Evolutionary conservation across 31 red algal species (phyloP), one percentile per base, ranked within the genome.

Genomic region (Endocladia muricata): DNA sequence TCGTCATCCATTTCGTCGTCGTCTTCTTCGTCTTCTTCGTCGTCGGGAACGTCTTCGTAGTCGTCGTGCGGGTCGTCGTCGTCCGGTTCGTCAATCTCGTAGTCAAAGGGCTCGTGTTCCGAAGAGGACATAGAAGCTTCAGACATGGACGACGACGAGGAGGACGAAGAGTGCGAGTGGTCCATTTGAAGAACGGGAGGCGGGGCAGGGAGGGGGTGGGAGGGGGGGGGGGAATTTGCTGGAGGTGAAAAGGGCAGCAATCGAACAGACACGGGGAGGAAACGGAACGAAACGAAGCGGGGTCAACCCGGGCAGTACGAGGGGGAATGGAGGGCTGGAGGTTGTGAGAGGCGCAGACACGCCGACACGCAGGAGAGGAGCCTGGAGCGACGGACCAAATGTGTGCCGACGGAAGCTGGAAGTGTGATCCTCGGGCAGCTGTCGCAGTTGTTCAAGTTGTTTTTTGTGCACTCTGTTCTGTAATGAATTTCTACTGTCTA

Each of bases 1-100:
- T 67, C 61, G 61, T 67, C 61, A 33, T 67, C 61, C 39, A 36
- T 34, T 25, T 78, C 74, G 17, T 70, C 57, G 32, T 65, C 77
- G 32, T 68, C 77, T 39, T 81, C 77, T 21, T 81, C 77, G 3
- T 70, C 63, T 13, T 66, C 77, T 7, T 66, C 68, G 23, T 38
- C 77, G 40, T 40, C 68, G 37, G 65, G 61, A n/a, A 66, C 75
- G 69, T 70, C 62, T 8, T 78, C 74, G 32, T 28, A 67, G 13
- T 78, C 61, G 61, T 69, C 44, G 17, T 73, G 36, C 68, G 21
- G 15, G 25, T 36, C 61, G 0, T 67, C 61, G 21, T 67, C 61
- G 0, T 67, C 61, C 26, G 61, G 61, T 33, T 67, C 61, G 6
- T 36, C 33, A 35, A 32, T 29, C 7, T 67, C 61, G 23, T 34